Evolutionary conservation across 148 eudicot genomes (phyloP), one percentile per base, ranked within the genome.

Genomic region (Rhododendron henanense): DNA sequence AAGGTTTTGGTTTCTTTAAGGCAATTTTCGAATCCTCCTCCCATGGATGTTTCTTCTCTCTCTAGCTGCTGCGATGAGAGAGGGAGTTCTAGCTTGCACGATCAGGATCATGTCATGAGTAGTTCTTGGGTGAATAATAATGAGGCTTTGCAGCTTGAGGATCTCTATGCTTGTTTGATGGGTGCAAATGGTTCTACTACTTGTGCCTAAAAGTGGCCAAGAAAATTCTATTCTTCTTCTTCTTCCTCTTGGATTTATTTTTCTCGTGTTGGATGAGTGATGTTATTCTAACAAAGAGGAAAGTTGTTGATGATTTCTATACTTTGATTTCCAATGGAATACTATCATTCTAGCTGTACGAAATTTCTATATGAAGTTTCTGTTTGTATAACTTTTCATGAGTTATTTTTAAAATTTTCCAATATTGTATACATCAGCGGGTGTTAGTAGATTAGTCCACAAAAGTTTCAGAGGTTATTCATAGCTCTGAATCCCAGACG

Each of bases 81-180:
- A 39, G 85, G 81, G 21, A 85, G 90, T 77, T 89, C 87, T 3
- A 74, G 90, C 25, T 71, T 88, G 84, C 84, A 87, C 4, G 89
- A 69, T n/a, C 69, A 63, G 33, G 63, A 84, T 48, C 88, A 85
- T 19, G 33, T 41, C 7, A 41, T 48, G 63, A 86, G 82, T 63
- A 55, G 78, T 83, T 71, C 85, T 81, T 86, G 90, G 89, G 73
- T 73, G 78, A 53, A 47, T 85, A 69, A 69, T 13, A 82, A 81
- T 23, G 79, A 87, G 39, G 83, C 21, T 47, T 84, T 86, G 73
- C 86, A 85, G 44, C 76, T 85, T 79, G 90, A 90, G n/a, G 92
- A 90, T 83, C 86, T 88, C 19, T 90, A 88, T 85, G 90, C 89
- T 85, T 88, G 89, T 85, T 78, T 90, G 75, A 85, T 88, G 86